Evolutionary conservation across 208 protist species (phyloP), one percentile per base, ranked within the genome.

Genomic region (Angomonas desouzai): DNA sequence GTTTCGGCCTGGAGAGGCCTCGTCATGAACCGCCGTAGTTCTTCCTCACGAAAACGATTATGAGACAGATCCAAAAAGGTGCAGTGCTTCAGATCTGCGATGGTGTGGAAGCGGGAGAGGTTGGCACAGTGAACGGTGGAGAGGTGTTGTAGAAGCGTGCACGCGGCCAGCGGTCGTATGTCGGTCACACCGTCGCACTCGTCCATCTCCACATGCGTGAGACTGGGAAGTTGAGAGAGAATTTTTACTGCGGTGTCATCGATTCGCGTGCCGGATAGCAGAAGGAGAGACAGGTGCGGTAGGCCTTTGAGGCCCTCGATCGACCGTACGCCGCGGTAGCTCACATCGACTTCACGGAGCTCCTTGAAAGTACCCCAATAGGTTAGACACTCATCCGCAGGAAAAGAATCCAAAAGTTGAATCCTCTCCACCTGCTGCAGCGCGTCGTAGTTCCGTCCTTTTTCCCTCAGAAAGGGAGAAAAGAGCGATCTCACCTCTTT

Each of bases 211-310:
- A 87, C 63, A 16, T 56, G 64, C 9, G 66, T 57, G 4, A 91
- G 56, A 18, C 47, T 49, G n/a, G 68, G 48, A 34, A 87, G 68
- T 29, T 62, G 27, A 16, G 74, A 55, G 20, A 87, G 56, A 1
- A 81, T 48, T 32, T 49, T 29, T 25, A 91, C 40, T 49, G 83
- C 80, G 0, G 29, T 9, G 48, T 87, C 68, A n/a, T 66, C 68
- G 18, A 87, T 81, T 25, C 45, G 43, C 20, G 80, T 75, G 27
- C 55, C 49, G 20, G 57, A 64, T 10, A 78, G 66, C 16, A 78
- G 28, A 4, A 87, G 40, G 28, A 72, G 48, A 18, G 56, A 57
- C 45, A 85, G 67, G 2, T 47, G 57, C 23, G 56, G 47, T 25
- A 83, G 70, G 13, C 32, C 16, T 20, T 60, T 40, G 1, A 87